Conservation (phyloP, 2,329 filamentous ascomycete species). For the Fonsecaea pugnacius region DNA sequence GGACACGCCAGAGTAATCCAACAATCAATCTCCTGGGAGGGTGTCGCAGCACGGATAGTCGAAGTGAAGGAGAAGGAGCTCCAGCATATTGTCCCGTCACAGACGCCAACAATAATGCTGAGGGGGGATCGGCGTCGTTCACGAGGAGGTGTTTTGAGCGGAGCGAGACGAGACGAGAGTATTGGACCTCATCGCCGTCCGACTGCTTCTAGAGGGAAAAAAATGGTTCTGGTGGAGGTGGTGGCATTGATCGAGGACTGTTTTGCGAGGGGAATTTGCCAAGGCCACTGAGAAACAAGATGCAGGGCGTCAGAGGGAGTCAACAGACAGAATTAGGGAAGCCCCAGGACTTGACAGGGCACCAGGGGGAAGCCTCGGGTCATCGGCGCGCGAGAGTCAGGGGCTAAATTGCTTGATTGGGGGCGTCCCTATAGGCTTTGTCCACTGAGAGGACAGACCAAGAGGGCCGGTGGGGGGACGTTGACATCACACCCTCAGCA, state of each 20-base stretch:
- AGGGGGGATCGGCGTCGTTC: conserved; percentile 10
- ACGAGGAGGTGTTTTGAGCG: not conserved
- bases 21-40: conserved; percentile 33
- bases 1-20: conserved; percentile 3
- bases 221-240: not conserved
- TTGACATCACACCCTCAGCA: not conserved
- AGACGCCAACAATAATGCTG: conserved; percentile 22
- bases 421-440: not conserved
- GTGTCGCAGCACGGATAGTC: conserved; percentile 27
- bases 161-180: conserved; percentile 9
- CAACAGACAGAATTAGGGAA: not conserved
- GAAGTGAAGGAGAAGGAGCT: conserved; percentile 19
- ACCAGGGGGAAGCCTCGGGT: not conserved
- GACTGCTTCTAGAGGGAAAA: not conserved
- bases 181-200: not conserved
- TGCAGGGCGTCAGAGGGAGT: conserved; percentile 2
- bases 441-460: not conserved
- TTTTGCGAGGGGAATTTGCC: conserved; percentile 8
- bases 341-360: not conserved
- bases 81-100: conserved; percentile 31
- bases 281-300: not conserved
- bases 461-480: not conserved
- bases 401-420: conserved; percentile 14
- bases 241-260: not conserved
- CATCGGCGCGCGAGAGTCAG: conserved; percentile 1